Base-by-base conservation (phyloP, 2,329 filamentous ascomycete genomes). In the Aspergillus neotritici region DNA sequence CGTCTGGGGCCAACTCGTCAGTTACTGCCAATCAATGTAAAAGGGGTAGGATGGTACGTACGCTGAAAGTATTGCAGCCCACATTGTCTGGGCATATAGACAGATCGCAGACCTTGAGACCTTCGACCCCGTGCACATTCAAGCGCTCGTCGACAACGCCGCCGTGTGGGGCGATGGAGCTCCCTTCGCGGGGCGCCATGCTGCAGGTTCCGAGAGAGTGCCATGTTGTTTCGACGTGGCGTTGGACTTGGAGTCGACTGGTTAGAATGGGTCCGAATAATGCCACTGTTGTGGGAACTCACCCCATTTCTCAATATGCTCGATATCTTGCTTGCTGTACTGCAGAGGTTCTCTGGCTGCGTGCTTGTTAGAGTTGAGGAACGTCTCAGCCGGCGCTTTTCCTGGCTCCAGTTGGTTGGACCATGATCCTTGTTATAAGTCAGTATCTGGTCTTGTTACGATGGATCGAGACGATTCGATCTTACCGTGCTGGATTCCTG, bases 1-100 rank as follows among this genome's bases (percentile, higher is more conserved):
- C 30, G 83, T 87, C 49, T 79, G 77, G 6, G 15, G 8, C 25
- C 37, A 30, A n/a, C 10, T 40, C 14, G 12, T 42, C 25, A 47
- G 40, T 28, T 13, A 41, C 3, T 12, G 17, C n/a, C n/a, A 21
- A 16, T 30, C 4, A 34, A 34, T 11, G 9, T 29, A 31, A 16
- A 3, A 29, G 12, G 13, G 15, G 7, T 3, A 33, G 29, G 10
- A 32, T 16, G 35, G 11, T n/a, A 60, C 57, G 49, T 56, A 66
- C 52, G 49, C 71, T 72, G 63, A 66, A 80, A 52, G 77, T 82
- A 65, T 83, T 82, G 67, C 79, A 82, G 48, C 82, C 84, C 15
- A 88, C 84, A 51, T 88, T 89, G 64, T 88, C 84, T 1, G 85
- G 84, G 65, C 84, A 88, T 70, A 88, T 86, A 39, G 76, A 82